These are phyloP conservation scores for Tinospora cordifolia DNA, from an alignment of 164 flowering plant species.

Conservation along the genomic window DNA sequence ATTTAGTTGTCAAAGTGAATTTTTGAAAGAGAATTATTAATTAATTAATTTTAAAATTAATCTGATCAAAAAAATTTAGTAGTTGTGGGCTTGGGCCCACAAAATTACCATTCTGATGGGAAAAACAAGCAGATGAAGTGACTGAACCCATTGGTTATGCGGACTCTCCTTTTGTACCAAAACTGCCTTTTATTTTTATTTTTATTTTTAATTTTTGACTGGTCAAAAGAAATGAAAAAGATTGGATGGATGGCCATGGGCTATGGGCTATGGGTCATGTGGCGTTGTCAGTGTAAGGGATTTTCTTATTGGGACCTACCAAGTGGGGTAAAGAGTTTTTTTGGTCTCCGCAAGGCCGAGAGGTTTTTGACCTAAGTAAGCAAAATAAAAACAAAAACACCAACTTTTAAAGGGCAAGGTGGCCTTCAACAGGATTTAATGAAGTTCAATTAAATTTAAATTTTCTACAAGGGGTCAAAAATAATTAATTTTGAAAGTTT, in stretches of 20 bases:
- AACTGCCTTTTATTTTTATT: neutral
- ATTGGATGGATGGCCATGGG: neutral
- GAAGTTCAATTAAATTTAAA: too few relatives aligned
- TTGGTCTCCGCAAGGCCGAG: too few relatives aligned
- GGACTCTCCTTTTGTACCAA: neutral
- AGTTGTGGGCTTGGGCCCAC: neutral
- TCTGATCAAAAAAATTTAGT: too few relatives aligned
- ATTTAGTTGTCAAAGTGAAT: neutral
- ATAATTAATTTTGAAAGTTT: too few relatives aligned
- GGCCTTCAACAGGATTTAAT: too few relatives aligned
- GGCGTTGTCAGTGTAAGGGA: neutral
- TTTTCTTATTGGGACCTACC: neutral
- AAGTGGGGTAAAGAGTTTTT: too few relatives aligned
- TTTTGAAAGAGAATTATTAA: too few relatives aligned
- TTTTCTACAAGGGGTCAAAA: too few relatives aligned
- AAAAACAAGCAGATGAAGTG: slow-evolving; percentile 1
- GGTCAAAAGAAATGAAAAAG: slow-evolving; percentile 1
- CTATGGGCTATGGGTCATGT: neutral
- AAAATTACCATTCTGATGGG: neutral
- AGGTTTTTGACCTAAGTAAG: too few relatives aligned
- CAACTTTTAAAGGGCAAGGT: too few relatives aligned
- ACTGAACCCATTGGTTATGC: neutral
- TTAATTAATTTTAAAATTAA: too few relatives aligned
- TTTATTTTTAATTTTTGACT: neutral
- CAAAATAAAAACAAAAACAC: too few relatives aligned